phyloP scores from a whole-genome alignment of 148 eudicot species.

The Mesembryanthemum crystallinum region DNA sequence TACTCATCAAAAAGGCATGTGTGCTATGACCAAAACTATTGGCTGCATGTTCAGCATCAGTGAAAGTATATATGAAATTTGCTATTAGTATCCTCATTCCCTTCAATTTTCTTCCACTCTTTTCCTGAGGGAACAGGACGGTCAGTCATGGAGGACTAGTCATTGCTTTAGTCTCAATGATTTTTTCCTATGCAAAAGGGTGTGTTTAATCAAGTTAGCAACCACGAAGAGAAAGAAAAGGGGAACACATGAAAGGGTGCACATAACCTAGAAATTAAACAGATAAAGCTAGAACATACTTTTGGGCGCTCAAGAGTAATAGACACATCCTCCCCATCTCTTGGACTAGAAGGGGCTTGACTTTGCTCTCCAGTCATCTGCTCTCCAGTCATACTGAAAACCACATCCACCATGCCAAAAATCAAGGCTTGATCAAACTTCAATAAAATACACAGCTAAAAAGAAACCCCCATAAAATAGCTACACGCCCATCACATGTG shows the following conservation, averaged over 20 bases:
- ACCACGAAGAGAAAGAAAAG: not conserved
- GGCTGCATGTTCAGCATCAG: too few species aligned
- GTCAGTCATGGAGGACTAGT: too few species aligned
- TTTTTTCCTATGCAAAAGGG: too few species aligned
- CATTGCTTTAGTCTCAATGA: not conserved
- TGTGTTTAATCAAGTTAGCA: not conserved
- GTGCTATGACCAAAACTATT: too few species aligned
- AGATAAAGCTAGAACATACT: conserved; percentile 41
- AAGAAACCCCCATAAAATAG: not conserved
- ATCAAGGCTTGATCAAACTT: conserved; percentile 7
- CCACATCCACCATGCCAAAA: conserved; percentile 31
- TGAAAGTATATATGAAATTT: not conserved
- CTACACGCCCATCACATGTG: not conserved
- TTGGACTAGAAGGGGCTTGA: conserved; percentile 84
- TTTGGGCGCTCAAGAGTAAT: conserved; percentile 61
- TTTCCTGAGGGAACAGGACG: not conserved
- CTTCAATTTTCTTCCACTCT: not conserved
- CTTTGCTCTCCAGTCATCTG: conserved; percentile 94
- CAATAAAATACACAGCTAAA: not conserved
- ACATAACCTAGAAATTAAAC: not conserved
- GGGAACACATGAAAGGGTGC: not conserved
- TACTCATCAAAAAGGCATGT: not conserved
- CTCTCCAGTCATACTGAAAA: conserved; percentile 90
- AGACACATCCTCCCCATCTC: conserved; percentile 80
- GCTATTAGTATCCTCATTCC: not conserved